A percentile compares a stretch with the other conserved stretches of the same genome.
Evolutionary conservation across 805 yeast genomes (phyloP).

Genomic region (Barnettozyma californica): DNA sequence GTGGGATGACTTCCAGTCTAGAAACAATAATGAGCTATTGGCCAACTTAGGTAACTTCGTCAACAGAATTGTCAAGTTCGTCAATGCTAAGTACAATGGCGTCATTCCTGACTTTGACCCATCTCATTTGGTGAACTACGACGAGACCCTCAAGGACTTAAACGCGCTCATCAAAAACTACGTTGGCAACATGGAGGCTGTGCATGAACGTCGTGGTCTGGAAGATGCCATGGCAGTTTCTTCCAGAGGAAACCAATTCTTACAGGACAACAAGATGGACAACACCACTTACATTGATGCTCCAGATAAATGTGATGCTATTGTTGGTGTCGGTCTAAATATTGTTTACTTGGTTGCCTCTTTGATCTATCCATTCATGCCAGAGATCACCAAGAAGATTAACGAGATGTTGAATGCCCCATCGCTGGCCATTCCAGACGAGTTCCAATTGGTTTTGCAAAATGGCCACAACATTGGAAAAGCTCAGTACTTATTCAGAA

Average conservation of each 20-base stretch:
- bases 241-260: slow-evolving; percentile 88
- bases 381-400: slow-evolving; percentile 69
- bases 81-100: slow-evolving; percentile 84
- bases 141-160: slow-evolving; percentile 46
- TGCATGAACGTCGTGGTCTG: slow-evolving; percentile 80
- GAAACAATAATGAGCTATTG: slow-evolving; percentile 87
- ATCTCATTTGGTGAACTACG: slow-evolving; percentile 42
- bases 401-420: slow-evolving; percentile 81
- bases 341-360: slow-evolving; percentile 82
- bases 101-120: slow-evolving; percentile 69
- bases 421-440: slow-evolving; percentile 67
- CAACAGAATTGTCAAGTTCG: slow-evolving; percentile 88
- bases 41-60: slow-evolving; percentile 97
- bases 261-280: slow-evolving; percentile 94
- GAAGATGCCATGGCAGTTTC: slow-evolving; percentile 89
- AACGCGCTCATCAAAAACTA: slow-evolving; percentile 57
- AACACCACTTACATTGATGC: slow-evolving; percentile 71
- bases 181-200: slow-evolving; percentile 68
- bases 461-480: slow-evolving; percentile 86
- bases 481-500: slow-evolving; percentile 85
- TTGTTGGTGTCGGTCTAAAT: slow-evolving; percentile 87
- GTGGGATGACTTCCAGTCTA: slow-evolving; percentile 92
- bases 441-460: slow-evolving; percentile 60
- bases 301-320: slow-evolving; percentile 85
- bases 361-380: slow-evolving; percentile 83